Evolutionary conservation across 805 yeast genomes (phyloP).

Genomic region (Candida schatavii): DNA sequence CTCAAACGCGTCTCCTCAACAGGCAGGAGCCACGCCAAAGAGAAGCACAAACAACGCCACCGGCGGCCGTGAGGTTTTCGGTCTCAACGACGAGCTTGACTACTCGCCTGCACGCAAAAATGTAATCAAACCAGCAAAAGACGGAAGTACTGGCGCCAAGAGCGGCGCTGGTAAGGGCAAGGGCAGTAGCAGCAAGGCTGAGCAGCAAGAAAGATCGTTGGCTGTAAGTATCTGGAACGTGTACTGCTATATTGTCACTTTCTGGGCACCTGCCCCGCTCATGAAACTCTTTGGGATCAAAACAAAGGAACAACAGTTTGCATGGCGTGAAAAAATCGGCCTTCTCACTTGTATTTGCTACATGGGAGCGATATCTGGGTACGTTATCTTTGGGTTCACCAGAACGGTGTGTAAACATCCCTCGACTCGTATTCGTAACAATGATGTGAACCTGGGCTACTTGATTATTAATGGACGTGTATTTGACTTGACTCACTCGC

Average conservation of each 20-base stretch:
- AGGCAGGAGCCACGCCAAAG: constrained; percentile 3
- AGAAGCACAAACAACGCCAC: constrained; percentile 7
- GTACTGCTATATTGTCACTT: constrained; percentile 78
- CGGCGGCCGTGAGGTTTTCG: constrained; percentile 52
- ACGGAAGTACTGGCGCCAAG: constrained; percentile 12
- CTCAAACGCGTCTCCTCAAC: too few relatives aligned
- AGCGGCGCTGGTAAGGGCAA: constrained; percentile 11
- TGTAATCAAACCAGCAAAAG: constrained; percentile 19
- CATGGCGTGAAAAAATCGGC: constrained; percentile 97
- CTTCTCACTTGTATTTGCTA: constrained; percentile 70
- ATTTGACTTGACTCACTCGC: constrained; percentile 64
- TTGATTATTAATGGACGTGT: constrained; percentile 82
- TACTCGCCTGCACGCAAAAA: constrained; percentile 25
- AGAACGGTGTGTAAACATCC: constrained; percentile 65
- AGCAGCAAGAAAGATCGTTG: constrained; percentile 8
- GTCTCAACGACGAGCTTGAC: constrained; percentile 58
- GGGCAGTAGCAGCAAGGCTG: background rate
- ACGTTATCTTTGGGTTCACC: constrained; percentile 87
- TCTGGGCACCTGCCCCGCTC: constrained; percentile 87
- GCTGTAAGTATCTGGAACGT: constrained; percentile 64
- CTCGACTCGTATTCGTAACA: constrained; percentile 50
- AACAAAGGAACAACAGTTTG: constrained; percentile 79
- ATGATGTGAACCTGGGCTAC: constrained; percentile 57
- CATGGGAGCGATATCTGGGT: constrained; percentile 79
- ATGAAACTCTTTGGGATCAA: constrained; percentile 72